Percentiles rank a stretch among this genome's conserved stretches.
These are phyloP conservation scores for Gamarada debralockiae DNA, from an alignment of 495 filamentous ascomycete genomes.

Conservation along the genomic window DNA sequence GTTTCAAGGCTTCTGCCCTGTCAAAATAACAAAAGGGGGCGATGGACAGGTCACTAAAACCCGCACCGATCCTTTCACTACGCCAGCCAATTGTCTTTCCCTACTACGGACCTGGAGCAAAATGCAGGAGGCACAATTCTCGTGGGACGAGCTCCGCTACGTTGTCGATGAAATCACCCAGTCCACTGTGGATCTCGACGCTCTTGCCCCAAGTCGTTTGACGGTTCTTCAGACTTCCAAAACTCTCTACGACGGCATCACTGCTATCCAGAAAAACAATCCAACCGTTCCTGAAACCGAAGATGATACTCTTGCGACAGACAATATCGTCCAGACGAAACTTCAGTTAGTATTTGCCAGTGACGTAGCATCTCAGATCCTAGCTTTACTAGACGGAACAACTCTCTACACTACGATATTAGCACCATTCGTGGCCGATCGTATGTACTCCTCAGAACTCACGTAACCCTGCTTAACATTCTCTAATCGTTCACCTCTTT, in stretches of 20 bases:
- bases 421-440: too few species aligned
- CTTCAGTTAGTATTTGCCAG: not conserved
- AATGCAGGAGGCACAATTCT: not conserved
- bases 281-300: not conserved
- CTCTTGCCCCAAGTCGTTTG: not conserved
- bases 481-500: too few species aligned
- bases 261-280: not conserved
- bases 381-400: not conserved
- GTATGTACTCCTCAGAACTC: too few species aligned
- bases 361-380: not conserved
- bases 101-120: not conserved
- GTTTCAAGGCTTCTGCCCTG: not conserved
- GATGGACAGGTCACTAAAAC: too few species aligned
- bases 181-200: too few species aligned
- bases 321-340: not conserved
- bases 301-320: not conserved
- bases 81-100: not conserved
- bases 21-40: too few species aligned
- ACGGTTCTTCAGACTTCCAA: not conserved
- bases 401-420: not conserved
- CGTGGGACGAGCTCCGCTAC: not conserved
- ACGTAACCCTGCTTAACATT: too few species aligned
- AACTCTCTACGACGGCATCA: not conserved
- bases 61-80: not conserved
- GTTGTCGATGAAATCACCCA: not conserved